Evolutionary conservation across 495 filamentous ascomycete species (phyloP), one percentile per base, ranked within the genome.

Genomic region (Penicillium egyptiacum): DNA sequence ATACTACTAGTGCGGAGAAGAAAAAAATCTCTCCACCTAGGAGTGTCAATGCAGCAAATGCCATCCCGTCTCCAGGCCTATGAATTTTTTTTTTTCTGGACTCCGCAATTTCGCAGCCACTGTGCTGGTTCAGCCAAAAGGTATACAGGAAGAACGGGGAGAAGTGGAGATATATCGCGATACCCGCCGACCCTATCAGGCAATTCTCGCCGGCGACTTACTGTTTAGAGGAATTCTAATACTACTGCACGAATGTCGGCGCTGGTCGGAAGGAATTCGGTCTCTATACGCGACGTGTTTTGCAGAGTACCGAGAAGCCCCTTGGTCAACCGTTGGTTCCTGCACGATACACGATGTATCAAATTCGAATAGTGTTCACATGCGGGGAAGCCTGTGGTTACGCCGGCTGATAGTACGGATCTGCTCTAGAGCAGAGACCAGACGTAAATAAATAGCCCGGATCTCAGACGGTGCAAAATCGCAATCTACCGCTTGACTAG

Each of bases 181-280:
- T 1, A 41, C 37, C 7, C 12, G 37, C n/a, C 4, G 19, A 41
- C 42, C 42, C 2, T 10, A 44, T 14, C 19, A 47, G 25, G 44
- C 44, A 47, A 28, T n/a, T 47, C 3, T 47, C 44, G 44, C 22
- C 43, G 20, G 22, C 25, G 44, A 47, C 22, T 47, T 47, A 47
- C 44, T n/a, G 17, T 16, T 47, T 30, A 4, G 25, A 23, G 44
- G 30, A 47, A 47, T 47, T 47, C 44, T 28, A 14, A 44, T 44
- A 44, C 25, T 14, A 17, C 17, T 43, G 40, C 42, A 44, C 20
- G 20, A 44, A 43, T 20, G 0, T 43, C 20, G 42, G 20, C 42
- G 42, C 42, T 23, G 11, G 17, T 44, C 17, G 17, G 19, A 43
- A 2, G 39, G 16, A 19, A 8, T 41, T 41, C 11, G 20, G 11